Conservation (phyloP, 768 basidiomycete genomes). For the Mycena metata region DNA sequence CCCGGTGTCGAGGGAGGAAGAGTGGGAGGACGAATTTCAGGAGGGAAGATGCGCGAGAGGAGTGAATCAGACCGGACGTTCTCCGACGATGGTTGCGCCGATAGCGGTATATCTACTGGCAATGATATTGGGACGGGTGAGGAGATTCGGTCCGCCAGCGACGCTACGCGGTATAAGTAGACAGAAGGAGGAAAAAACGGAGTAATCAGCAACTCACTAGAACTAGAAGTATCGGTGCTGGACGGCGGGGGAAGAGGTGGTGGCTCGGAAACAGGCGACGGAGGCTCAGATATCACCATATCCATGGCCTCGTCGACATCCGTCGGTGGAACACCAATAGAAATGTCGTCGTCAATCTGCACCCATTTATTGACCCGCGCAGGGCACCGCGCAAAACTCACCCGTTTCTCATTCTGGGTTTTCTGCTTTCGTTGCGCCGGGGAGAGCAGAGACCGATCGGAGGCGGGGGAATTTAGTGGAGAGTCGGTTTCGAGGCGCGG, state of each 20-base stretch:
- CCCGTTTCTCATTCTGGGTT: not conserved
- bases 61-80: not conserved
- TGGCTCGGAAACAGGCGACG: conserved; percentile 5
- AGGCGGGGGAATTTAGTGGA: conserved; percentile 9
- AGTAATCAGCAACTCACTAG: conserved; percentile 11
- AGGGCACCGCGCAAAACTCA: conserved; percentile 7
- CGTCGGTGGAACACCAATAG: conserved; percentile 26
- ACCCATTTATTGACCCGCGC: conserved; percentile 48
- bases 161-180: not conserved
- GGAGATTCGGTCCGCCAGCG: conserved; percentile 8
- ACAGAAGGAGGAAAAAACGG: not conserved
- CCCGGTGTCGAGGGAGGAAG: not conserved
- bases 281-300: conserved; percentile 21
- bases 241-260: not conserved
- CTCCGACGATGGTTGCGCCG: not conserved
- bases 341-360: conserved; percentile 40
- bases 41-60: conserved; percentile 3
- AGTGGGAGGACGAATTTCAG: not conserved
- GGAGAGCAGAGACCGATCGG: not conserved
- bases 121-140: not conserved
- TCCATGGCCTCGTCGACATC: conserved; percentile 9
- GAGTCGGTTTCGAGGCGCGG: conserved; percentile 12
- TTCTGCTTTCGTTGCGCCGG: not conserved
- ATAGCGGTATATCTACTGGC: not conserved
- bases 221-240: not conserved